These are phyloP conservation scores for Neurospora sublineolata DNA, from an alignment of 495 filamentous ascomycete genomes.

Conservation along the genomic window DNA sequence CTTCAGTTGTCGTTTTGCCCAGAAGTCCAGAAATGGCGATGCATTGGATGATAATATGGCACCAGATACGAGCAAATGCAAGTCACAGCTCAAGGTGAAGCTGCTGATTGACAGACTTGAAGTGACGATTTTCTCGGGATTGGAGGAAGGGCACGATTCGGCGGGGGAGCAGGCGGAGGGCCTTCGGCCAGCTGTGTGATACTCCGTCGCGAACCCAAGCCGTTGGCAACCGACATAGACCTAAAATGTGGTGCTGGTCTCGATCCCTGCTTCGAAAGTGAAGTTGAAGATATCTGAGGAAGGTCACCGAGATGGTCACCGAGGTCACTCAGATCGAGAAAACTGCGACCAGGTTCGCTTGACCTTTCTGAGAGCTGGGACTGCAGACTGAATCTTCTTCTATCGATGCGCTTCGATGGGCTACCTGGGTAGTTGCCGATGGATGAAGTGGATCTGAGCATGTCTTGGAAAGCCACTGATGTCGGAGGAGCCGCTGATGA, in stretches of 20 bases:
- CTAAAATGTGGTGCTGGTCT: constrained; percentile 20
- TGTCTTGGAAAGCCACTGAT: constrained; percentile 1
- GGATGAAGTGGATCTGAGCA: constrained; percentile 14
- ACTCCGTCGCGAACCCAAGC: constrained; percentile 36
- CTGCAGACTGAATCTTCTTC: constrained; percentile 16
- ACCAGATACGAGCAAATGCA: background rate
- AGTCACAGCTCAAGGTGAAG: background rate
- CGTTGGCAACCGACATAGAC: constrained; percentile 18
- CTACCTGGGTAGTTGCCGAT: constrained; percentile 11
- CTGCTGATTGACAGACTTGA: background rate
- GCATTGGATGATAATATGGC: background rate
- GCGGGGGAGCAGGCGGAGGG: constrained; percentile 52
- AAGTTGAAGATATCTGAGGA: constrained; percentile 13
- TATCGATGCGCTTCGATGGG: background rate
- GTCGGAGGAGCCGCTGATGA: background rate
- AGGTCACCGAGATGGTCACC: constrained; percentile 2
- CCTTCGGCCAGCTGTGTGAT: constrained; percentile 47
- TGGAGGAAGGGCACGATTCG: constrained; percentile 51
- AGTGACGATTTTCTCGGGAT: constrained; percentile 29
- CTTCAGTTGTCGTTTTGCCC: background rate
- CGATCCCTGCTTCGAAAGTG: constrained; percentile 14
- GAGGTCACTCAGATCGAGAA: constrained; percentile 1
- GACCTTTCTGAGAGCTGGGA: constrained; percentile 7
- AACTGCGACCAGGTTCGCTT: background rate
- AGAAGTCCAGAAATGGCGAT: background rate